phyloP scores from a whole-genome alignment of 805 yeast species.

The Saccharomycopsis sp. region DNA sequence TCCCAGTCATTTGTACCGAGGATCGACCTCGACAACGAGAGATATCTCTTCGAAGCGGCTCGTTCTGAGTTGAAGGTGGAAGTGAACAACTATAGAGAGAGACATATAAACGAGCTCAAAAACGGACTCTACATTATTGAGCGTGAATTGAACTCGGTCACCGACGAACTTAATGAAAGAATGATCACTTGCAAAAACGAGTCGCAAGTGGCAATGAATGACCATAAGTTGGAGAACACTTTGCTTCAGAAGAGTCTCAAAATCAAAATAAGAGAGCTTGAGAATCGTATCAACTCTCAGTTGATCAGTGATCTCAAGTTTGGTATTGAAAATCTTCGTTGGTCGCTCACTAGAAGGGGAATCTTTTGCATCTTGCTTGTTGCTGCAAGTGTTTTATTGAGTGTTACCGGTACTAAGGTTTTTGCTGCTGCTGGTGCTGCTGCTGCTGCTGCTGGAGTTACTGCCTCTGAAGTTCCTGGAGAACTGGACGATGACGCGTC shows the following conservation, averaged over 20 bases:
- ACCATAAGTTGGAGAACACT: constrained; percentile 80
- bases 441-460: constrained; percentile 2
- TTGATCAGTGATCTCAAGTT: constrained; percentile 76
- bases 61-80: constrained; percentile 81
- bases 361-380: constrained; percentile 35
- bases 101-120: constrained; percentile 59
- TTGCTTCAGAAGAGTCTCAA: constrained; percentile 62
- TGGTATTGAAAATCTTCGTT: constrained; percentile 80
- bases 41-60: constrained; percentile 85
- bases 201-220: constrained; percentile 74
- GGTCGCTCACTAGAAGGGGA: constrained; percentile 92
- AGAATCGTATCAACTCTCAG: constrained; percentile 77
- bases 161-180: constrained; percentile 67
- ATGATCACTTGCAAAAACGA: constrained; percentile 62
- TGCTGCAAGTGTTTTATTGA: constrained; percentile 20
- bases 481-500: neutral
- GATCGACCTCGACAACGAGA: constrained; percentile 79
- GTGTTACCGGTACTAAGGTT: constrained; percentile 19
- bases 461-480: neutral
- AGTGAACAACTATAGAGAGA: constrained; percentile 63
- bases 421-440: neutral
- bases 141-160: constrained; percentile 61
- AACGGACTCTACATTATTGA: constrained; percentile 62
- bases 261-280: constrained; percentile 70
- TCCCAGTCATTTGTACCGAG: constrained; percentile 32